Evolutionary conservation across 1,284 basidiomycete species (phyloP).

Genomic region (Psilocybe mexicana): DNA sequence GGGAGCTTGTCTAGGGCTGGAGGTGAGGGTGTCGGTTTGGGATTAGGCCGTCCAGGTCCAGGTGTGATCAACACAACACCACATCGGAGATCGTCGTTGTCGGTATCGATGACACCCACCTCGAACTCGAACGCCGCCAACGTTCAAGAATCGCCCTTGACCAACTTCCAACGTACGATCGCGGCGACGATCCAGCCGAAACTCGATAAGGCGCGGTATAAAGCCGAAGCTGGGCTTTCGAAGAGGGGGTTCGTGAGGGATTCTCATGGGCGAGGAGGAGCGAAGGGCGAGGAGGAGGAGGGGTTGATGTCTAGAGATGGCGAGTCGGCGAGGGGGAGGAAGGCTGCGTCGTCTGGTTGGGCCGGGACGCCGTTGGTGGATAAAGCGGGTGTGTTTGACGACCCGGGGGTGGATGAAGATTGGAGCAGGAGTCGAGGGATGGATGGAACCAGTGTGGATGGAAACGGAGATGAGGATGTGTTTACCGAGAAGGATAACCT

Average conservation of each 20-base stretch:
- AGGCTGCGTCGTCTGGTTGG: conserved; percentile 19
- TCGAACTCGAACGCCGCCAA: conserved; percentile 7
- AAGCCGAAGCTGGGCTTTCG: conserved; percentile 68
- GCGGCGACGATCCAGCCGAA: conserved; percentile 33
- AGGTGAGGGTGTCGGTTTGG: neutral
- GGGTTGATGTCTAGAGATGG: conserved; percentile 19
- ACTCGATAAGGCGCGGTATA: conserved; percentile 61
- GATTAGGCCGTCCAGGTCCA: neutral
- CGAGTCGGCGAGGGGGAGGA: conserved; percentile 28
- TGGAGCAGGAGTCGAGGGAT: conserved; percentile 1
- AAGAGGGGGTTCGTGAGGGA: conserved; percentile 54
- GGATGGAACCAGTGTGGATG: neutral
- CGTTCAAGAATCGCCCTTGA: conserved; percentile 14
- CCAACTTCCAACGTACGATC: conserved; percentile 48
- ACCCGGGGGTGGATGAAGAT: conserved; percentile 19
- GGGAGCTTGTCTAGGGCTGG: conserved; percentile 1
- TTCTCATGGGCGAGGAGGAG: conserved; percentile 29
- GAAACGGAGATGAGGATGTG: neutral
- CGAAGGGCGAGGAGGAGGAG: conserved; percentile 20
- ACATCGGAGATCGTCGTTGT: conserved; percentile 28
- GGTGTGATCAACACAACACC: neutral
- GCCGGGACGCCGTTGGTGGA: conserved; percentile 17
- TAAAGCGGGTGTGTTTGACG: conserved; percentile 25
- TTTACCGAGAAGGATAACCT: conserved; percentile 48
- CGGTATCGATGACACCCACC: conserved; percentile 22